Evolutionary conservation across 768 basidiomycete species (phyloP).

Genomic region (Pisolithus albus): DNA sequence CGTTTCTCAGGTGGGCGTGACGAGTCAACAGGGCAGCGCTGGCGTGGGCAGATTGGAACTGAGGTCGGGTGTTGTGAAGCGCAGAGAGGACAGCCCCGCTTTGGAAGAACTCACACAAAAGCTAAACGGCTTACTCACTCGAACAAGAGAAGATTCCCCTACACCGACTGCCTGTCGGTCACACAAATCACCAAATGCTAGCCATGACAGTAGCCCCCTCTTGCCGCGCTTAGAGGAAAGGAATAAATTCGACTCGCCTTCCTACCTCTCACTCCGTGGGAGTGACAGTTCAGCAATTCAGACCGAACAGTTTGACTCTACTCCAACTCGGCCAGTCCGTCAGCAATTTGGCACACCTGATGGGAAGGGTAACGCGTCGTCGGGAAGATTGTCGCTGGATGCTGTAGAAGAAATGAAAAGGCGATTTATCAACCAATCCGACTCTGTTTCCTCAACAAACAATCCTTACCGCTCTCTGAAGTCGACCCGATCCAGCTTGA

Average conservation of each 20-base stretch:
- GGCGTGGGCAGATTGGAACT: neutral
- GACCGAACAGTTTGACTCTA: constrained; percentile 3
- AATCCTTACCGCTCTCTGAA: constrained; percentile 8
- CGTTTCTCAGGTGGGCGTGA: constrained; percentile 33
- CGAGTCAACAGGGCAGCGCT: neutral
- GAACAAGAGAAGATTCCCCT: constrained; percentile 25
- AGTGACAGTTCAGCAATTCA: constrained; percentile 2
- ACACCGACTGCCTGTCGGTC: constrained; percentile 21
- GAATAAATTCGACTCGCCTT: constrained; percentile 11
- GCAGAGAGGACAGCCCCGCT: constrained; percentile 49
- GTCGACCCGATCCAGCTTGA: constrained; percentile 5
- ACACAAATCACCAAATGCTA: constrained; percentile 10
- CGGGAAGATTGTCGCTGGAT: constrained; percentile 34
- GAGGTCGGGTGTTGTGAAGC: constrained; percentile 19
- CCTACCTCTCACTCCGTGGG: constrained; percentile 3
- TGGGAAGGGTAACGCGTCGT: constrained; percentile 6
- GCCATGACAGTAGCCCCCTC: constrained; percentile 23
- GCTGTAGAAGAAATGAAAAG: constrained; percentile 61
- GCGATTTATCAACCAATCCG: constrained; percentile 38
- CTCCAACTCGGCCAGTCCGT: constrained; percentile 6
- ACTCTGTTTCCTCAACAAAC: constrained; percentile 10
- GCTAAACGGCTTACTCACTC: constrained; percentile 35
- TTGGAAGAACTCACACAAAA: constrained; percentile 45
- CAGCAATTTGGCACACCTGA: constrained; percentile 10
- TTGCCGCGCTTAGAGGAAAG: constrained; percentile 17